phyloP scores from a whole-genome alignment of 306 rosid species.

The Cucurbita maxima region DNA sequence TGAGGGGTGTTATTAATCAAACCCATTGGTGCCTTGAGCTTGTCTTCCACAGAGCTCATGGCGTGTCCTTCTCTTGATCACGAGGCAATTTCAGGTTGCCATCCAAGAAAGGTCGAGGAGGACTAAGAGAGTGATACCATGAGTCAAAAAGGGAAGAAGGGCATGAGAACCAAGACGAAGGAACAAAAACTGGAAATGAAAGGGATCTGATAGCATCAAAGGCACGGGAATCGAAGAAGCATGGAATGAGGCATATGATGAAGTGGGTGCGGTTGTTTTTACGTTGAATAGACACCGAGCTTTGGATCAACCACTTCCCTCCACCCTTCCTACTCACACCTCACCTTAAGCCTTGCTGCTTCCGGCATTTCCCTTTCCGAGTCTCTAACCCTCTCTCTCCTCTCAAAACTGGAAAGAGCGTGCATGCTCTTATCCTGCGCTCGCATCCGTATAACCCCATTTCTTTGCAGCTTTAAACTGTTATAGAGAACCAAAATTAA shows the following conservation, averaged over 20 bases:
- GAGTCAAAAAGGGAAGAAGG: conserved; percentile 23
- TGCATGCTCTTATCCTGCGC: conserved; percentile 62
- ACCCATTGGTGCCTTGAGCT: conserved; percentile 33
- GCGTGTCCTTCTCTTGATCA: background rate
- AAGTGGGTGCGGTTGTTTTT: conserved; percentile 28
- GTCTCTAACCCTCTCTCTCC: background rate
- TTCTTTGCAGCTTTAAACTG: conserved; percentile 72
- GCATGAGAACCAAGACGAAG: conserved; percentile 21
- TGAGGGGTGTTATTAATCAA: conserved; percentile 24
- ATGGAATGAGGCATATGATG: conserved; percentile 16
- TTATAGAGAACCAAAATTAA: background rate
- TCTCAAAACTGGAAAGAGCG: conserved; percentile 24
- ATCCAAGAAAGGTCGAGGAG: conserved; percentile 5
- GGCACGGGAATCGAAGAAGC: conserved; percentile 91
- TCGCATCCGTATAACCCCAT: conserved; percentile 27
- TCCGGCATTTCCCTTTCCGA: background rate
- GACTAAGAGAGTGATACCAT: conserved; percentile 13
- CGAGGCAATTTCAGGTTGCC: conserved; percentile 6
- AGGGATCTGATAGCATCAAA: conserved; percentile 38
- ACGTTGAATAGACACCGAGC: conserved; percentile 58
- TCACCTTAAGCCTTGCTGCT: too few species aligned
- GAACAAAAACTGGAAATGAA: conserved; percentile 63
- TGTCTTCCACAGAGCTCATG: conserved; percentile 63
- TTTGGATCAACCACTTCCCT: conserved; percentile 34
- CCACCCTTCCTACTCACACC: too few species aligned